Percentiles rank a stretch among this genome's conserved stretches.
Conservation (phyloP, 2,329 filamentous ascomycete genomes). For the Paraphoma sp. region DNA sequence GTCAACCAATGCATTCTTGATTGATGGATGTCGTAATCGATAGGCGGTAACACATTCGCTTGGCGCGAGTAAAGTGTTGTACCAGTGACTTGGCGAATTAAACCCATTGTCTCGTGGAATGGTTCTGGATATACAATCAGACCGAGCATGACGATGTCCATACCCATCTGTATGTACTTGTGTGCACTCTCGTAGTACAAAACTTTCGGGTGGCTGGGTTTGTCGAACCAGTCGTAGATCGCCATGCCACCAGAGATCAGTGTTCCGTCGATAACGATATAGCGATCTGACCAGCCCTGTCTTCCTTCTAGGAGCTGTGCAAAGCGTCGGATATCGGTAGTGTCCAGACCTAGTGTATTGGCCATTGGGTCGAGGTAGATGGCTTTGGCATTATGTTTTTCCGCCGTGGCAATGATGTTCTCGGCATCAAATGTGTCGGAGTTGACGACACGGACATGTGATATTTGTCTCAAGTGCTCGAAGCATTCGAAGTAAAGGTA, state of each 20-base stretch:
- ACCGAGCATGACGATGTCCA: constrained; percentile 4
- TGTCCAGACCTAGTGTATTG: constrained; percentile 2
- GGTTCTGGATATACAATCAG: constrained; percentile 1
- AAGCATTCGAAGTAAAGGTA: constrained; percentile 10
- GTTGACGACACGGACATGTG: not conserved
- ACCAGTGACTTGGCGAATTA: constrained; percentile 3
- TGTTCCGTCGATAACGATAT: constrained; percentile 8
- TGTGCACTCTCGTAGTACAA: constrained; percentile 9
- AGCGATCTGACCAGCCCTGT: constrained; percentile 1
- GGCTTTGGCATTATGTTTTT: constrained; percentile 3
- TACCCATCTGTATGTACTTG: constrained; percentile 9
- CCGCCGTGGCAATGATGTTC: constrained; percentile 4
- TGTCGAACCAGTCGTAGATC: constrained; percentile 8
- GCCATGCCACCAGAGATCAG: constrained; percentile 6
- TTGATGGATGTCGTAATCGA: constrained; percentile 4
- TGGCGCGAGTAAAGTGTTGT: constrained; percentile 3
- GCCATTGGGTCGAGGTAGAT: constrained; percentile 9
- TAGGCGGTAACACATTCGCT: constrained; percentile 2
- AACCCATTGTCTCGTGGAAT: not conserved
- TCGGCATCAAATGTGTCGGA: constrained; percentile 7
- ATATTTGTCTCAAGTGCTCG: not conserved
- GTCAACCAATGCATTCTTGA: constrained; percentile 3
- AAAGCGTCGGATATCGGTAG: constrained; percentile 5
- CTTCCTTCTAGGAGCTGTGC: not conserved
- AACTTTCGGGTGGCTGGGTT: not conserved